Evolutionary conservation across 371 early-diverging fungal genomes (phyloP).

Genomic region (Nematocida sp.): DNA sequence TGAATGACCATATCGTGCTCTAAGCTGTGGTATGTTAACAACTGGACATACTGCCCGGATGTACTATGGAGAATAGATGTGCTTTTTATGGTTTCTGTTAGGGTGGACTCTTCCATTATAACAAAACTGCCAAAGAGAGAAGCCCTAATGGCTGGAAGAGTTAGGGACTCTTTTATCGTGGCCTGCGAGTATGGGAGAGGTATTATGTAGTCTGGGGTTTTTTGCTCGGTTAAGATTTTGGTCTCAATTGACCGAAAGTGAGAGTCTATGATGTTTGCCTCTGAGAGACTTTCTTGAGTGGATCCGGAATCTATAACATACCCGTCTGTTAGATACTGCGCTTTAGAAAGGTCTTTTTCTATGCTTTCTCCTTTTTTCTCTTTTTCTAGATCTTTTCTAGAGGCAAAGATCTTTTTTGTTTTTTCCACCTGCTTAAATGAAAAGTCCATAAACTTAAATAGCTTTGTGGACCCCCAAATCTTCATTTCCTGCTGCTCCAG

Average conservation of each 20-base stretch:
- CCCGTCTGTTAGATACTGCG: constrained; percentile 47
- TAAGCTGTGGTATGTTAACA: constrained; percentile 18
- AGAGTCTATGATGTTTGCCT: constrained; percentile 47
- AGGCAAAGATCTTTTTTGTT: constrained; percentile 30
- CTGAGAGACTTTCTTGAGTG: constrained; percentile 3
- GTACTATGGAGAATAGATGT: constrained; percentile 21
- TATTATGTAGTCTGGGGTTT: background rate
- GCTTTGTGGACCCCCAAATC: constrained; percentile 44
- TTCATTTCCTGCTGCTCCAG: constrained; percentile 49
- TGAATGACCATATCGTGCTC: constrained; percentile 7
- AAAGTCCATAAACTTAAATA: constrained; percentile 54
- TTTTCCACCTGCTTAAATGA: constrained; percentile 43
- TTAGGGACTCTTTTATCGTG: constrained; percentile 1
- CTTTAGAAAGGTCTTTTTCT: constrained; percentile 8
- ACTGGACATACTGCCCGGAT: constrained; percentile 52
- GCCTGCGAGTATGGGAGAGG: constrained; percentile 11
- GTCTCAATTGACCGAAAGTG: constrained; percentile 42
- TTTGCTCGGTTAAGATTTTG: background rate
- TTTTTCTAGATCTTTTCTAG: background rate
- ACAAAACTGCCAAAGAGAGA: constrained; percentile 19
- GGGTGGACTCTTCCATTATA: constrained; percentile 43
- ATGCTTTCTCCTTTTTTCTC: background rate
- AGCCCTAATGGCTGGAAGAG: constrained; percentile 6
- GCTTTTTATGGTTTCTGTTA: constrained; percentile 24
- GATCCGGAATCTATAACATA: constrained; percentile 1